phyloP scores from a whole-genome alignment of 164 flowering plant species.

The Sextonia rubra region DNA sequence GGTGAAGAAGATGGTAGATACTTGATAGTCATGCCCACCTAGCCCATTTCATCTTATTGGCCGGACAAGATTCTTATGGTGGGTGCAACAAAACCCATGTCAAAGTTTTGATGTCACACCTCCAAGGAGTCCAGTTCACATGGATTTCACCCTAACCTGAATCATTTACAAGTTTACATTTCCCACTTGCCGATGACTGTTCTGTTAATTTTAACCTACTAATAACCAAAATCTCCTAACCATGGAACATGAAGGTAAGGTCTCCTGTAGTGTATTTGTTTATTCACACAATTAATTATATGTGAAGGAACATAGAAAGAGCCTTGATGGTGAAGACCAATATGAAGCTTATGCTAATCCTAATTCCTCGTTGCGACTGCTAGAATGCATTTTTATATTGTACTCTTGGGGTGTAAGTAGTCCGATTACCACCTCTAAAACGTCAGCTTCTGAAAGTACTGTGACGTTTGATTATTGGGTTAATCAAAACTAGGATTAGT shows the following conservation, averaged over 20 bases:
- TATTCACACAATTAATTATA: background rate
- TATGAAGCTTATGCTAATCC: background rate
- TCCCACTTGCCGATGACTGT: too few species aligned
- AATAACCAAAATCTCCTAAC: too few species aligned
- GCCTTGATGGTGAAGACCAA: too few species aligned
- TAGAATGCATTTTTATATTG: background rate
- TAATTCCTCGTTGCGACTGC: background rate
- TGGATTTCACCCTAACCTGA: too few species aligned
- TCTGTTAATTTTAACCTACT: too few species aligned
- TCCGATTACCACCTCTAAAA: background rate
- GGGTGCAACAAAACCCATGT: background rate
- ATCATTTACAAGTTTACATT: too few species aligned
- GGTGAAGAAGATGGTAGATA: background rate
- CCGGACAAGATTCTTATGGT: constrained; percentile 2
- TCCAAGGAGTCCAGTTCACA: too few species aligned
- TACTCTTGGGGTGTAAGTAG: background rate
- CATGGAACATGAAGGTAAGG: too few species aligned
- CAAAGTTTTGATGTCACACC: background rate
- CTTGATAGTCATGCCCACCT: background rate
- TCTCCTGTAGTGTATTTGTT: too few species aligned
- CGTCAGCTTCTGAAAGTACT: constrained; percentile 21
- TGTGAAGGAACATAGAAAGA: background rate
- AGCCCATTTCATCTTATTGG: background rate
- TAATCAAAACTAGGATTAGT: constrained; percentile 3
- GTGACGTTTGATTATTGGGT: constrained; percentile 22